Percentiles rank a stretch among this genome's conserved stretches.
phyloP scores from a whole-genome alignment of 352 stramenopile genomes.

The Phytophthora syringae region DNA sequence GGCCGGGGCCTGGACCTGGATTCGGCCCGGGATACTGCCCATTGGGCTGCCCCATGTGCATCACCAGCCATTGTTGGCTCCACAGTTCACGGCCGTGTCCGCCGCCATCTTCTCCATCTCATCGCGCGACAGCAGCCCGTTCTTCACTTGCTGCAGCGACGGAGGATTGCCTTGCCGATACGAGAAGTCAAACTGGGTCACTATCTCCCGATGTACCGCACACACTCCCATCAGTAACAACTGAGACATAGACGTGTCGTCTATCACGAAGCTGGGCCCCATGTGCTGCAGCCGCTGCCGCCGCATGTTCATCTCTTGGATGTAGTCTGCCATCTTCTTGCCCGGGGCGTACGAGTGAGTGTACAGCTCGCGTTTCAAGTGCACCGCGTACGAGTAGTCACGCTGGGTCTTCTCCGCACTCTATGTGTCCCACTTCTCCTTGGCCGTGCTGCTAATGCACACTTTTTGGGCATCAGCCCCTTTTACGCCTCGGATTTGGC shows the following conservation, averaged over 20 bases:
- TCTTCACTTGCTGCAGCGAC: background rate
- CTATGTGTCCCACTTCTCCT: background rate
- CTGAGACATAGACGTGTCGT: background rate
- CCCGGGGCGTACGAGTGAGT: background rate
- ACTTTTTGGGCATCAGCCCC: background rate
- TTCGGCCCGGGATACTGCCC: background rate
- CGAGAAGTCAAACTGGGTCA: background rate
- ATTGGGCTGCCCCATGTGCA: background rate
- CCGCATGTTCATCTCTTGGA: background rate
- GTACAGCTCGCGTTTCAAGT: background rate
- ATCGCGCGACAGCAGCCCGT: background rate
- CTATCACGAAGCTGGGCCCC: background rate
- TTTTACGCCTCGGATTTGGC: background rate
- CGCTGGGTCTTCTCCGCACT: background rate
- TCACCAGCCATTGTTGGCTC: background rate
- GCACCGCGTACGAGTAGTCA: background rate
- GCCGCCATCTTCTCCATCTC: background rate
- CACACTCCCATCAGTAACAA: background rate
- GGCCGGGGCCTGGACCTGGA: background rate
- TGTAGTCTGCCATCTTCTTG: background rate
- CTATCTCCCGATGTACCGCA: background rate
- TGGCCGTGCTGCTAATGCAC: background rate
- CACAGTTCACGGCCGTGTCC: background rate
- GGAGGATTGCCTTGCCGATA: background rate
- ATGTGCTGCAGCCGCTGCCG: background rate